A percentile compares a stretch with the other conserved stretches of the same genome.
Conservation (phyloP, 192 early-diverging fungal species). For the Nowakowskiella sp. region DNA sequence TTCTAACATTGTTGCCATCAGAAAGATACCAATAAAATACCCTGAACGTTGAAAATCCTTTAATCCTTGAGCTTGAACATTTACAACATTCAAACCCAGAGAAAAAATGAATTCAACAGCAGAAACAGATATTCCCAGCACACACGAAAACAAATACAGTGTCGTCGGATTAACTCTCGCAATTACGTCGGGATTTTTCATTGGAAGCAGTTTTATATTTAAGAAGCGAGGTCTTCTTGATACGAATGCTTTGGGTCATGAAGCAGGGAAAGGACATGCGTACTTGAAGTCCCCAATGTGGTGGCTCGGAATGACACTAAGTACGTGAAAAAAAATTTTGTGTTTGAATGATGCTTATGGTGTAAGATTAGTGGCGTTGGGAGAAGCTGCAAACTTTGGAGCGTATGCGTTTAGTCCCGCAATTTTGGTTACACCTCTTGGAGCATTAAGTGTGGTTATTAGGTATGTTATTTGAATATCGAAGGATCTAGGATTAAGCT, state of each 20-base stretch:
- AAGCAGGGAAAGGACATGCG: constrained; percentile 60
- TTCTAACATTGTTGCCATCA: too few species aligned
- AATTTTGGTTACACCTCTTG: constrained; percentile 87
- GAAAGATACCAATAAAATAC: too few species aligned
- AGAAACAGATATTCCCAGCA: too few species aligned
- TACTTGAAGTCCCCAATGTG: constrained; percentile 83
- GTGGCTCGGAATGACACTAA: constrained; percentile 82
- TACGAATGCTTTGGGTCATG: constrained; percentile 7
- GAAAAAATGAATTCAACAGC: too few species aligned
- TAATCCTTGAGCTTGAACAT: too few species aligned
- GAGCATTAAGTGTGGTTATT: constrained; percentile 79
- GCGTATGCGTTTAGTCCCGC: constrained; percentile 93
- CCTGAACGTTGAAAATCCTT: too few species aligned
- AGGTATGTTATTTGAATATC: constrained; percentile 41
- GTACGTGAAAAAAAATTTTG: constrained; percentile 29
- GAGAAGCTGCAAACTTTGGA: constrained; percentile 89
- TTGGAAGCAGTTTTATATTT: constrained; percentile 88
- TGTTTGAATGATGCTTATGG: not conserved
- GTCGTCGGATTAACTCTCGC: constrained; percentile 76
- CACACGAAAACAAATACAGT: too few species aligned
- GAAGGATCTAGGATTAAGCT: not conserved
- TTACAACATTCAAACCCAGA: too few species aligned
- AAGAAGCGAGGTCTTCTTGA: constrained; percentile 88
- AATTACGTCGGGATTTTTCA: constrained; percentile 77
- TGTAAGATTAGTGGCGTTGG: constrained; percentile 64